phyloP scores from a whole-genome alignment of 345 rosid genomes.

The Ceriops decandra region DNA sequence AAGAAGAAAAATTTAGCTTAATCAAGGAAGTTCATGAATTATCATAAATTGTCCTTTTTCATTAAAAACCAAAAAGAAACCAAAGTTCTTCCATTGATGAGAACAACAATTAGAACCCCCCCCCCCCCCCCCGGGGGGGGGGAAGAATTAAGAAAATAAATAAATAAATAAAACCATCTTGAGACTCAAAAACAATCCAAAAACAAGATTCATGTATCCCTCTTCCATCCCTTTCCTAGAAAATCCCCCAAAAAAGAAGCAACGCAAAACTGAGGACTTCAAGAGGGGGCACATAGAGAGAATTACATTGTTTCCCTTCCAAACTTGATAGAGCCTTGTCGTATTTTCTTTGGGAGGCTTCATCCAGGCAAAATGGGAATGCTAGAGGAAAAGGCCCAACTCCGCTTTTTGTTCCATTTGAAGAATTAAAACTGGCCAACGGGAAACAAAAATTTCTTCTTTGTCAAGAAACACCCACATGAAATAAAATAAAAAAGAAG shows the following conservation, averaged over 20 bases:
- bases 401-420: constrained; percentile 21
- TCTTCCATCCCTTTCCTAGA: not conserved
- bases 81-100: no score
- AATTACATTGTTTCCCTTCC: constrained; percentile 91
- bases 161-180: no score
- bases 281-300: not conserved
- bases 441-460: not conserved
- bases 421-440: no score
- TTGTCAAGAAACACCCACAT: constrained; percentile 8
- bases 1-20: no score
- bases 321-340: constrained; percentile 62
- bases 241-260: not conserved
- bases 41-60: no score
- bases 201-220: no score
- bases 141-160: no score
- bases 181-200: no score
- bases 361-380: not conserved
- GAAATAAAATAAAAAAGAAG: constrained; percentile 14
- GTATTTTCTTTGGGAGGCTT: constrained; percentile 37
- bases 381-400: constrained; percentile 22
- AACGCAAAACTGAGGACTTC: not conserved
- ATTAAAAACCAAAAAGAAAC: no score
- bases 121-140: no score
- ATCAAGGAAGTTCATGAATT: no score
- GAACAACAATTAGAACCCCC: no score